A percentile compares a stretch with the other conserved stretches of the same genome.
Evolutionary conservation across 2,329 filamentous ascomycete species (phyloP).

Genomic region (Triangularia setosa): DNA sequence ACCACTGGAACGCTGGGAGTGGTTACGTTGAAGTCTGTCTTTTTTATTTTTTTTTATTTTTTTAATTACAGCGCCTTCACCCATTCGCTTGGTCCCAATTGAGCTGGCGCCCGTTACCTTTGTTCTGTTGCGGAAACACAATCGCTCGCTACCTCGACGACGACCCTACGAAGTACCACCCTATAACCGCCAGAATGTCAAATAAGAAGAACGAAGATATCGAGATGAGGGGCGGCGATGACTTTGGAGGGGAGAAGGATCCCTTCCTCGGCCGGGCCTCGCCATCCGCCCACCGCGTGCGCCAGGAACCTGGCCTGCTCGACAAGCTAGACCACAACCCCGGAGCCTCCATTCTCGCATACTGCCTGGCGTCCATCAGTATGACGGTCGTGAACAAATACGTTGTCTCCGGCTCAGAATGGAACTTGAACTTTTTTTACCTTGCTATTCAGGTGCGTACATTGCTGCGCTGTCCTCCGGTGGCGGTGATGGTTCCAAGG

Average conservation of each 20-base stretch:
- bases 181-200: conserved; percentile 54
- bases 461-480: conserved; percentile 7
- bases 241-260: conserved; percentile 51
- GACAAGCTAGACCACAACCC: conserved; percentile 69
- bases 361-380: conserved; percentile 93
- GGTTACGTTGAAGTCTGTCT: no score
- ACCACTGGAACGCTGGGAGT: conserved; percentile 6
- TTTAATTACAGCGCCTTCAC: conserved; percentile 1
- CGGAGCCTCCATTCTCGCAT: conserved; percentile 75
- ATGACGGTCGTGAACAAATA: conserved; percentile 99
- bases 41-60: no score
- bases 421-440: conserved; percentile 97
- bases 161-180: not conserved
- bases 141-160: conserved; percentile 19
- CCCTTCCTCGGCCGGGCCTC: conserved; percentile 45
- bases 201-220: conserved; percentile 89
- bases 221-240: conserved; percentile 56
- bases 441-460: conserved; percentile 76
- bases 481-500: not conserved
- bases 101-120: not conserved
- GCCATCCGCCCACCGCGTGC: conserved; percentile 34
- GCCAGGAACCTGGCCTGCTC: conserved; percentile 33
- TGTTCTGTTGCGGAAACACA: not conserved
- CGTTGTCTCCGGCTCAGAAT: conserved; percentile 82
- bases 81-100: conserved; percentile 1